These are phyloP conservation scores for Magnolia changhungtana DNA, from an alignment of 164 flowering plant genomes.

Conservation along the genomic window DNA sequence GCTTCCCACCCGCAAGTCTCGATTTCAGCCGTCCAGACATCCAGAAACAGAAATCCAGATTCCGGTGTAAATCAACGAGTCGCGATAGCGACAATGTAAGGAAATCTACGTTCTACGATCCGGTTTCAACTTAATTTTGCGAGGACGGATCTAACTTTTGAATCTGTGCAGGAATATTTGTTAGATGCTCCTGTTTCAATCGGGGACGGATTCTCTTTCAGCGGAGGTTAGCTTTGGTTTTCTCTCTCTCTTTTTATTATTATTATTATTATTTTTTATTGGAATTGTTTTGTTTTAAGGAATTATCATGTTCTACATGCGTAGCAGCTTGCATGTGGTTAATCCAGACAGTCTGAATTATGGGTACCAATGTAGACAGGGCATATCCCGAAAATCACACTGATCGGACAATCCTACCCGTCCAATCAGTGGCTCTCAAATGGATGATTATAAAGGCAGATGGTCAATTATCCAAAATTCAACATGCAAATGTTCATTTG, in stretches of 20 bases:
- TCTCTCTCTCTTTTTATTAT: not conserved
- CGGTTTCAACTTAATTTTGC: not conserved
- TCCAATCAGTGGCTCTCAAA: too few species aligned
- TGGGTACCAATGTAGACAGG: too few species aligned
- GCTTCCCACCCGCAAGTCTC: not conserved
- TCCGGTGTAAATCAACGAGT: constrained; percentile 4
- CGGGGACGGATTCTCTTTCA: constrained; percentile 94
- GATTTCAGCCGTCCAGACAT: not conserved
- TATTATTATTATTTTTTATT: too few species aligned
- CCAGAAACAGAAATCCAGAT: not conserved
- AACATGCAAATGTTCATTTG: too few species aligned
- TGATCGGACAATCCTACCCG: too few species aligned
- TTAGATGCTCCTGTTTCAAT: constrained; percentile 79
- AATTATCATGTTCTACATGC: too few species aligned
- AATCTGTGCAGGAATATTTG: constrained; percentile 49
- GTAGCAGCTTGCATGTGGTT: too few species aligned
- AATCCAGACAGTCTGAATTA: too few species aligned
- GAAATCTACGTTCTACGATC: not conserved
- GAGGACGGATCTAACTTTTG: not conserved
- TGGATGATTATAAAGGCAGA: too few species aligned
- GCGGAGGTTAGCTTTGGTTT: constrained; percentile 55
- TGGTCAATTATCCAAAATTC: too few species aligned
- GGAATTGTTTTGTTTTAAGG: not conserved
- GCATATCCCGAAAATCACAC: too few species aligned
- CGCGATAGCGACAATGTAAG: not conserved